Evolutionary conservation across 192 early-diverging fungal species (phyloP), one percentile per base, ranked within the genome.

Genomic region (Podila epicladia): DNA sequence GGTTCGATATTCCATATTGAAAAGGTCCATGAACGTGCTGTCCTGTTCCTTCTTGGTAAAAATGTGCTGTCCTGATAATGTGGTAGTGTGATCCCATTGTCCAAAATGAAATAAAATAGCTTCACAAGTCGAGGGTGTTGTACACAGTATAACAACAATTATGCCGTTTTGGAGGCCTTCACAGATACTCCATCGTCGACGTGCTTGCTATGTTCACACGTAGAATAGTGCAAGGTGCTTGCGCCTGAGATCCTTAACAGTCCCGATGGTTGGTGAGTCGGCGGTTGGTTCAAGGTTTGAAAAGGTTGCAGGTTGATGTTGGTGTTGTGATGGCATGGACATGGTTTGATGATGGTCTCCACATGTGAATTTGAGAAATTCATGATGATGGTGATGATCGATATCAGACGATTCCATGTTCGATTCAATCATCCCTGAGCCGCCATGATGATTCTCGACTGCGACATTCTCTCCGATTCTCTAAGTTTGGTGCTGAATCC

Each of bases 301-400:
- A 26, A 24, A 55, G 17, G 53, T 55, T 55, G 22, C 20, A 11
- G 20, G 12, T 55, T 55, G 20, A 26, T 55, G 20, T 55, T 55
- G 53, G 53, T 55, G 53, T 2, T 45, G 41, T 15, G 13, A 45
- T 45, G 41, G 41, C n/a, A 24, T 55, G 53, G 53, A 55, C 53
- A 55, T 24, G 53, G 20, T 26, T 24, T 24, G 53, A 55, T 55
- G 53, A 55, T 55, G 53, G 53, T 55, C 11, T 55, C 53, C n/a
- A 55, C 53, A 55, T 55, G 53, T 55, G 53, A 55, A 55, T 24
- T 55, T 55, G 13, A 55, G 53, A 55, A 55, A 24, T 55, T 55
- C 9, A n/a, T 26, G 26, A 45, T 63, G 38, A 32, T 5, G 22
- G 9, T 11, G 26, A 55, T 24, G 53, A 55, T 55, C 24, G 53